Evolutionary conservation across 495 filamentous ascomycete genomes (phyloP).

Genomic region (Daldinia vernicosa): DNA sequence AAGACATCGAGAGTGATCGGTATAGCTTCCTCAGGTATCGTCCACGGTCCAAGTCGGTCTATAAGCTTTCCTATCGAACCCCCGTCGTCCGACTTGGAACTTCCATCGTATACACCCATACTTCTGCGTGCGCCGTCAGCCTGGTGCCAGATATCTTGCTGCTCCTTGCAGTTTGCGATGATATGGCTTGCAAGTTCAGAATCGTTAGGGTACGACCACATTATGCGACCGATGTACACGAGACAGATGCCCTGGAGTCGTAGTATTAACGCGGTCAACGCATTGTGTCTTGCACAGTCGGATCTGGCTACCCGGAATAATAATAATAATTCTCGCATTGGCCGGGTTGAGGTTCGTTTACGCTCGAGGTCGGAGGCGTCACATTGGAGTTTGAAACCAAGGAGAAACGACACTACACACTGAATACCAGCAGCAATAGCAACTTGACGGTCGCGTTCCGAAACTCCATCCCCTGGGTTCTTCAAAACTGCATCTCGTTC

Average conservation of each 20-base stretch:
- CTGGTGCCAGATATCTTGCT: slow-evolving; percentile 38
- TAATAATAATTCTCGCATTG: slow-evolving; percentile 32
- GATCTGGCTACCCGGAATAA: slow-evolving; percentile 33
- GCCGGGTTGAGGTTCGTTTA: slow-evolving; percentile 23
- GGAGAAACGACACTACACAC: slow-evolving; percentile 41
- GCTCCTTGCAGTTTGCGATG: slow-evolving; percentile 33
- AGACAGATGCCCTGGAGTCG: slow-evolving; percentile 45
- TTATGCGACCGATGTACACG: slow-evolving; percentile 36
- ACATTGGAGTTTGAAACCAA: slow-evolving; percentile 43
- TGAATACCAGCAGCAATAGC: slow-evolving; percentile 43
- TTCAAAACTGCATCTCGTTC: slow-evolving; percentile 53
- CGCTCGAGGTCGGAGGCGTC: slow-evolving; percentile 43
- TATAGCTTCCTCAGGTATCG: slow-evolving; percentile 42
- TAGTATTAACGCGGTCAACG: slow-evolving; percentile 37
- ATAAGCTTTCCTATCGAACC: slow-evolving; percentile 44
- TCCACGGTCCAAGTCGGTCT: slow-evolving; percentile 47
- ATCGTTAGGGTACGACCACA: slow-evolving; percentile 38
- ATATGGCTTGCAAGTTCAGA: slow-evolving; percentile 27
- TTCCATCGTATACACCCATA: slow-evolving; percentile 39
- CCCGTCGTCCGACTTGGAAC: slow-evolving; percentile 37
- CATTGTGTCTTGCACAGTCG: slow-evolving; percentile 36
- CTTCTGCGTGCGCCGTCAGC: slow-evolving; percentile 37
- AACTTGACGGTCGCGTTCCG: slow-evolving; percentile 39
- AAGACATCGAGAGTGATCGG: slow-evolving; percentile 42
- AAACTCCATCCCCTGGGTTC: slow-evolving; percentile 16